Base-by-base conservation (phyloP, 1,284 basidiomycete species). In the Rhodotorula mucilaginosa region DNA sequence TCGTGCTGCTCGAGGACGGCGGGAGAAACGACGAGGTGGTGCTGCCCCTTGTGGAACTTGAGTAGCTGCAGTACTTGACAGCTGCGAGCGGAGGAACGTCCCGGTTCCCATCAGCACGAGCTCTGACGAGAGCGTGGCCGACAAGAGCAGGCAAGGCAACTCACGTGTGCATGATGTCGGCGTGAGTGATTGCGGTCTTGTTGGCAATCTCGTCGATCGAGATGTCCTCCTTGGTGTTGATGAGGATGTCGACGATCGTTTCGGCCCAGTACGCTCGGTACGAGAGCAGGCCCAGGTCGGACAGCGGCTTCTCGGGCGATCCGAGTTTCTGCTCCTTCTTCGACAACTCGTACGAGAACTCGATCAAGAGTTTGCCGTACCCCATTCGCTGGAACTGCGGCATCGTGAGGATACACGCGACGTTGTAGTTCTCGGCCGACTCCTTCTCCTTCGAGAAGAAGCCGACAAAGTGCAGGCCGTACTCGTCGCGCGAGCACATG, bases 381-480 rank as follows among this genome's bases (percentile, higher is more conserved):
- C 96, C 96, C 78, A 91, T 90, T 51, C 97, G 89, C 82, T 99
- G 97, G 81, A 98, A 91, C 81, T 99, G 97, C 12, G 97, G 97
- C 52, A 99, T 86, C 16, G 97, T 97, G 73, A 99, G 84, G 82
- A 99, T 98, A 85, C 97, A 99, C 0, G 97, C 96, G 65, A 99
- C 92, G 81, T 99, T 99, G 86, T 99, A 99, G 77, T 89, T 93
- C 79, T 99, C 96, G 21, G 96, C 91, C 10, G 89, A 97, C 81
- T 99, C 97, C 81, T 99, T 99, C 83, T 99, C 97, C 80, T 99
- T 99, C 48, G 94, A 97, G 82, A 99, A 99, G 83, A 98, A 99
- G 54, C 96, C 96, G 74, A 99, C 91, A 76, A 97, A 83, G 81
- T 99, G 97, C 80, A 92, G 93, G 26, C 97, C 97, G 31, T 86